phyloP scores from a whole-genome alignment of 306 rosid genomes.

The Pterocarpus santalinus region DNA sequence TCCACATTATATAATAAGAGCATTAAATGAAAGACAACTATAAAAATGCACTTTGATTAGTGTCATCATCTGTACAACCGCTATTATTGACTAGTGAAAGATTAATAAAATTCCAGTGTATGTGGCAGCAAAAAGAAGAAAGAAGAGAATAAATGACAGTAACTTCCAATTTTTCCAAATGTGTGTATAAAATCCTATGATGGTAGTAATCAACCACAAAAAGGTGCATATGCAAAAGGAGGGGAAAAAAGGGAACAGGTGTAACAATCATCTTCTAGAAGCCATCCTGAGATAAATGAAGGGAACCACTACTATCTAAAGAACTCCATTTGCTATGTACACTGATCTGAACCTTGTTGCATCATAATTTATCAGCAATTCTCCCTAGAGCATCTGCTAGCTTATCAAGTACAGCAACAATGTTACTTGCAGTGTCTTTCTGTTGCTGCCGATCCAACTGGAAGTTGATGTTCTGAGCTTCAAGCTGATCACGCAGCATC shows the following conservation, averaged over 20 bases:
- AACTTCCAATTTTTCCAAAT: constrained; percentile 50
- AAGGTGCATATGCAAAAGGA: constrained; percentile 26
- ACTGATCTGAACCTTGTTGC: constrained; percentile 49
- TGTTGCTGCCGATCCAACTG: constrained; percentile 85
- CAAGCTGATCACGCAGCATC: constrained; percentile 76
- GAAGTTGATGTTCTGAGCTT: constrained; percentile 79
- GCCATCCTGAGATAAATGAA: constrained; percentile 45
- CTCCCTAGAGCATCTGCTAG: constrained; percentile 91
- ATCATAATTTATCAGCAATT: constrained; percentile 91
- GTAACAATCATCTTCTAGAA: constrained; percentile 46
- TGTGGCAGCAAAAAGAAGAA: constrained; percentile 18
- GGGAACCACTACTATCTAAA: constrained; percentile 56
- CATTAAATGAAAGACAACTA: background rate
- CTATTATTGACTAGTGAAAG: constrained; percentile 39
- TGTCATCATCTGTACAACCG: constrained; percentile 46
- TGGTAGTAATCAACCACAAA: constrained; percentile 53
- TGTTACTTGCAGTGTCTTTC: constrained; percentile 70
- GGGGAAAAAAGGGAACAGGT: background rate
- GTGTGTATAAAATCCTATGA: constrained; percentile 53
- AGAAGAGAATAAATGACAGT: constrained; percentile 51
- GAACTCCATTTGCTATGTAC: constrained; percentile 67
- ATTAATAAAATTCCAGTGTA: constrained; percentile 46
- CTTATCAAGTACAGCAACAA: constrained; percentile 90
- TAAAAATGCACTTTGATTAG: constrained; percentile 35
- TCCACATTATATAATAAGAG: background rate